Evolutionary conservation across 805 yeast genomes (phyloP), one percentile per base, ranked within the genome.

Genomic region (Candida arabinofermentans): DNA sequence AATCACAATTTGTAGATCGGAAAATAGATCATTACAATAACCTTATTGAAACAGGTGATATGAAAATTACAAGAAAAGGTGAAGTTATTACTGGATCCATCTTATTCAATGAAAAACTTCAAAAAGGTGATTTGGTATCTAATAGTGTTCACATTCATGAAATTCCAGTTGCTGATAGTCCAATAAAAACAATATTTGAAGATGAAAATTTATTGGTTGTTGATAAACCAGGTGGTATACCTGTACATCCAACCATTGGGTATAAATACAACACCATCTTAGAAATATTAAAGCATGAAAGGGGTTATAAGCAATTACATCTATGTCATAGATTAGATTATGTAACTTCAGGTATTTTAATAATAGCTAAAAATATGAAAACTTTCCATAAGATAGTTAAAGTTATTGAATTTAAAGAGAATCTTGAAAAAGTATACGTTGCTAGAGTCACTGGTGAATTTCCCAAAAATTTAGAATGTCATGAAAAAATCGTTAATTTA

Each of bases 271-370:
- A 76, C 53, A 59, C 73, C 1, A 46, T 76, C 17, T 61, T 67
- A 8, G 76, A 71, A 51, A 65, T 74, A 3, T 33, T 74, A 26
- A 60, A 66, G 37, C 44, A 55, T 14, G 23, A 29, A n/a, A 43
- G 60, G 16, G 19, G 40, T 1, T 24, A 40, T 4, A 24, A 26
- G 2, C 21, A 53, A 33, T 41, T 55, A 4, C 51, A 51, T 14
- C 62, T 74, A 3, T 67, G 74, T 40, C 79, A 76, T 53, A 59
- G 82, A 22, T 55, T 77, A 13, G 82, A 77, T 47, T 74, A 70
- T 47, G 65, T 66, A 2, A 76, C 81, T 0, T 71, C 77, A 22
- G 82, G 82, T 2, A 59, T 76, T 1, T 52, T 74, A 24, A 63
- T 76, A 3, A 48, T 76, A 37, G 75, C 71, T 2, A 65, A 67